Evolutionary conservation across 2,329 filamentous ascomycete genomes (phyloP).

Genomic region (Talaromyces amestolkiae): DNA sequence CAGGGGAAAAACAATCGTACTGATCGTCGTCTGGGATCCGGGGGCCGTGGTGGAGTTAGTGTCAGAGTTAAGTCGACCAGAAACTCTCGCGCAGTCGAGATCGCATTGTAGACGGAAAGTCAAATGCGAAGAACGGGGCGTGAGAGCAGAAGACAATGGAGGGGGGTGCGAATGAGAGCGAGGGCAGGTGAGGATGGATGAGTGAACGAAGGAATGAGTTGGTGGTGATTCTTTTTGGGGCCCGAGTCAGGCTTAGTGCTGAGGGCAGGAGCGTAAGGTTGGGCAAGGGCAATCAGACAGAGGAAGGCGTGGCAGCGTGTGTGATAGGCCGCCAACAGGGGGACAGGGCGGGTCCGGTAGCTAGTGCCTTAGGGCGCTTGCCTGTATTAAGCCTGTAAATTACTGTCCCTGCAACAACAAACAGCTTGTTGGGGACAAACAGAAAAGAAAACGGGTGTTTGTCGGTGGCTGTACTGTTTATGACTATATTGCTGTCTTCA

Average conservation of each 20-base stretch:
- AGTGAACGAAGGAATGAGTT: background rate
- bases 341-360: slow-evolving; percentile 8
- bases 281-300: slow-evolving; percentile 10
- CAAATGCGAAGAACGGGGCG: background rate
- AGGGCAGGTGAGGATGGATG: background rate
- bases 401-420: background rate
- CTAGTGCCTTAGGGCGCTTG: slow-evolving; percentile 10
- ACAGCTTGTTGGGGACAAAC: background rate
- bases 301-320: background rate
- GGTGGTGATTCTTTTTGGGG: slow-evolving; percentile 12
- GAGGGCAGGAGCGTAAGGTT: slow-evolving; percentile 1
- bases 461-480: background rate
- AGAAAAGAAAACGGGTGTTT: background rate
- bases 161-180: slow-evolving; percentile 17
- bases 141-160: slow-evolving; percentile 2
- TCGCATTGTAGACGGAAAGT: slow-evolving; percentile 27
- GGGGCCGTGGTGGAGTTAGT: slow-evolving; percentile 9
- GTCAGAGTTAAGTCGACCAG: slow-evolving; percentile 6
- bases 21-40: slow-evolving; percentile 12
- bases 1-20: slow-evolving; percentile 2
- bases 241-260: slow-evolving; percentile 16
- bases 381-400: background rate
- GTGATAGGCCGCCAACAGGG: slow-evolving; percentile 12
- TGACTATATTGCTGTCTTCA: background rate
- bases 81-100: slow-evolving; percentile 6